Conservation (phyloP, 2,329 filamentous ascomycete genomes). For the Calonectria hongkongensis region DNA sequence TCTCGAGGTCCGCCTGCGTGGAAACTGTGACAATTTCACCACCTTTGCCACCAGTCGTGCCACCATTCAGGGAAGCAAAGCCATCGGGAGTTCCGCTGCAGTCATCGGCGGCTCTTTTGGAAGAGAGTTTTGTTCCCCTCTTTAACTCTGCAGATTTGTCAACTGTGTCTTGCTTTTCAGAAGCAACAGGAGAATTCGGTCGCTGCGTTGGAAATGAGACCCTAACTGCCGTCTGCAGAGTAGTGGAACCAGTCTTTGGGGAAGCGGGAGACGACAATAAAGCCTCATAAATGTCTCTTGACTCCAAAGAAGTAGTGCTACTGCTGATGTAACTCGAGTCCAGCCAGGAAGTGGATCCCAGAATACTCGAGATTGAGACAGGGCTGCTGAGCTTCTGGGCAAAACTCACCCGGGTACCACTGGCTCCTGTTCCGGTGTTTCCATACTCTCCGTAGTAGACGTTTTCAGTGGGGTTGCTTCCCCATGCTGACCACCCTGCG, state of each 20-base stretch:
- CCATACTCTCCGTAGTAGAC: slow-evolving; percentile 75
- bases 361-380: slow-evolving; percentile 36
- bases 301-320: slow-evolving; percentile 8
- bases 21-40: slow-evolving; percentile 47
- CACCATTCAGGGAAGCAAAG: slow-evolving; percentile 52
- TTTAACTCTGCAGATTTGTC: no score
- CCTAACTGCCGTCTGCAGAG: neutral
- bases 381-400: slow-evolving; percentile 55
- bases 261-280: neutral
- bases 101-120: slow-evolving; percentile 29
- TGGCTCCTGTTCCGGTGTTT: slow-evolving; percentile 74
- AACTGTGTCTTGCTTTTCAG: no score
- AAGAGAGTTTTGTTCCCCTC: no score
- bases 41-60: slow-evolving; percentile 50
- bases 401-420: slow-evolving; percentile 70
- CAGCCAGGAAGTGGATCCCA: slow-evolving; percentile 42
- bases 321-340: slow-evolving; percentile 40
- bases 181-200: no score
- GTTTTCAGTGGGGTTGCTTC: slow-evolving; percentile 67
- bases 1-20: slow-evolving; percentile 49
- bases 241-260: neutral
- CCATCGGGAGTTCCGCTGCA: slow-evolving; percentile 46
- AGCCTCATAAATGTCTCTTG: neutral
- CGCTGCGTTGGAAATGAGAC: neutral
- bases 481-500: slow-evolving; percentile 75